These are phyloP conservation scores for Trametes polyzona DNA, from an alignment of 1,284 basidiomycete species.

Conservation along the genomic window DNA sequence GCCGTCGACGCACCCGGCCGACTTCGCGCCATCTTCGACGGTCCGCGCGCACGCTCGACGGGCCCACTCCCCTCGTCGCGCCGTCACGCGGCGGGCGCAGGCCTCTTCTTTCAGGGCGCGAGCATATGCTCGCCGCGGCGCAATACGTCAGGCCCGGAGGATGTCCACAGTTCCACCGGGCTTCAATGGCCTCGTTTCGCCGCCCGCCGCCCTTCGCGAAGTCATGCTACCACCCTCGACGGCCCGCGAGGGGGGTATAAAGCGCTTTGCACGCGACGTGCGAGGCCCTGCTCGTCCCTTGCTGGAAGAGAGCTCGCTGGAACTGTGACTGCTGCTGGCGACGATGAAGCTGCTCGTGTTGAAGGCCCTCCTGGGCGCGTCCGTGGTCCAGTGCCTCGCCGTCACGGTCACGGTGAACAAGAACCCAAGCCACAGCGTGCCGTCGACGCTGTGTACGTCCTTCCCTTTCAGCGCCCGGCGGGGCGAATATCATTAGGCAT, in stretches of 20 bases:
- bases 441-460: conserved; percentile 37
- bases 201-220: neutral
- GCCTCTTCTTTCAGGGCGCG: conserved; percentile 5
- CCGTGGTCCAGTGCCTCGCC: conserved; percentile 20
- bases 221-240: neutral
- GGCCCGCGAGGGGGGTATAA: conserved; percentile 17
- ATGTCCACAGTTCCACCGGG: conserved; percentile 18
- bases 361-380: conserved; percentile 9
- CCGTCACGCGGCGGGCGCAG: conserved; percentile 14
- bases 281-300: neutral
- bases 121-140: conserved; percentile 13
- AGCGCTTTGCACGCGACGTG: neutral
- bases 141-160: conserved; percentile 10
- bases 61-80: neutral
- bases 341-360: conserved; percentile 12
- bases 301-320: neutral
- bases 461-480: neutral
- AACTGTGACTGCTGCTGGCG: neutral
- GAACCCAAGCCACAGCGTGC: conserved; percentile 30
- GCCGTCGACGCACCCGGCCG: neutral
- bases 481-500: neutral
- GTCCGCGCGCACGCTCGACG: conserved; percentile 7
- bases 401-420: conserved; percentile 29
- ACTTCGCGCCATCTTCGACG: neutral
- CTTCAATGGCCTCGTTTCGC: neutral